phyloP scores from a whole-genome alignment of 208 protist species.

The Leishmania braziliensis region DNA sequence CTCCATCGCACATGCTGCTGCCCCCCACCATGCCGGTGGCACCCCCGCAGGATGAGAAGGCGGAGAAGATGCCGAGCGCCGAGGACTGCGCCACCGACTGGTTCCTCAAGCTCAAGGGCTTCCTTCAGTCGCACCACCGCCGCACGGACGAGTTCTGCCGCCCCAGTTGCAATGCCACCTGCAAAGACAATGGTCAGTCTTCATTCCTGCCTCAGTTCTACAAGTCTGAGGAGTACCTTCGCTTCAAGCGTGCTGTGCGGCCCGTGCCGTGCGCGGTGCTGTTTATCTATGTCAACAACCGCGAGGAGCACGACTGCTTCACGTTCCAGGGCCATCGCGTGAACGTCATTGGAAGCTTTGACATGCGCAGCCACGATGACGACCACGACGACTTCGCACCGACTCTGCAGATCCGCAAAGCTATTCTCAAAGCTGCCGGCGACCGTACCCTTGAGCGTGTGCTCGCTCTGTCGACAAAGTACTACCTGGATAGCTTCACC shows the following conservation, averaged over 20 bases:
- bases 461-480: slow-evolving; percentile 52
- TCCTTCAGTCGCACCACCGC: slow-evolving; percentile 7
- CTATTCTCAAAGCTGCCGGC: slow-evolving; percentile 71
- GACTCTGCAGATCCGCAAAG: slow-evolving; percentile 54
- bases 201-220: slow-evolving; percentile 2
- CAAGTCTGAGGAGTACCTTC: slow-evolving; percentile 10
- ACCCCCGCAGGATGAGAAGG: neutral
- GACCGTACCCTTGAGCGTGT: slow-evolving; percentile 74
- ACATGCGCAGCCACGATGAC: slow-evolving; percentile 8
- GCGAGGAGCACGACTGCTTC: slow-evolving; percentile 68
- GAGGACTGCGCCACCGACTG: slow-evolving; percentile 13
- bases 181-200: neutral
- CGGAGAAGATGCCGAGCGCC: neutral
- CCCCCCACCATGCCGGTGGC: neutral
- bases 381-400: slow-evolving; percentile 37
- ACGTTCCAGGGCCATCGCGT: slow-evolving; percentile 54
- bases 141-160: neutral
- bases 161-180: neutral
- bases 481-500: slow-evolving; percentile 51
- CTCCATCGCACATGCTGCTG: slow-evolving; percentile 1
- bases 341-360: slow-evolving; percentile 80
- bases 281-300: slow-evolving; percentile 67
- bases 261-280: slow-evolving; percentile 64
- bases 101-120: slow-evolving; percentile 5
- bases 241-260: slow-evolving; percentile 53